Evolutionary conservation across 129 eudicot species (phyloP), one percentile per base, ranked within the genome.

Genomic region (Silybum marianum): DNA sequence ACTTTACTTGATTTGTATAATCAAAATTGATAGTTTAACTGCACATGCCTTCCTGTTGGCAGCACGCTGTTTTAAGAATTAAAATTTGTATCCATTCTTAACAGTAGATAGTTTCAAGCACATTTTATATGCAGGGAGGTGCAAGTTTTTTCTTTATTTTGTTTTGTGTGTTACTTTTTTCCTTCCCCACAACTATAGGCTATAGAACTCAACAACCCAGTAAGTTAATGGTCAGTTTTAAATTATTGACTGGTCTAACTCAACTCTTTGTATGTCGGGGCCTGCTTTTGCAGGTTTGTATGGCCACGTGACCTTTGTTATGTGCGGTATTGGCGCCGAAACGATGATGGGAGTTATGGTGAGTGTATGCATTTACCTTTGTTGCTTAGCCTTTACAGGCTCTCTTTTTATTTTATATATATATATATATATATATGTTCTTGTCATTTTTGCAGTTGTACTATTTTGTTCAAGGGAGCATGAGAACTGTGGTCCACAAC

Each of bases 241-340:
- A 19, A 22, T 46, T 25, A 46, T 46, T 23, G 36, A 74, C 78
- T 23, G 69, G 16, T 48, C 78, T 12, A 74, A 30, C 30, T 75
- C 70, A 30, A 32, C 11, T 5, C 7, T 21, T 36, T 63, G 2
- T 36, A 77, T 36, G 24, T 36, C 51, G 72, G 28, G 71, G 83
- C 77, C 51, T 82, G 72, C 79, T 34, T 11, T 74, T 79, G 48
- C 91, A 91, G 97, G 86, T 88, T 91, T 75, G 89, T 93, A 42
- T 93, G 98, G 97, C 98, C 97, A 4, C 97, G 98, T 80, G 98
- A 94, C 87, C 97, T 94, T 71, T 94, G 98, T 83, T 94, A 94
- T 85, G 92, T 91, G 81, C 93, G 98, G 34, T 94, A 94, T 77
- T 94, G 98, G 98, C 97, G 98, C 44, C 95, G 97, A 66, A 94